Evolutionary conservation across 805 yeast species (phyloP), one percentile per base, ranked within the genome.

Genomic region (Wickerhamiella brachini): DNA sequence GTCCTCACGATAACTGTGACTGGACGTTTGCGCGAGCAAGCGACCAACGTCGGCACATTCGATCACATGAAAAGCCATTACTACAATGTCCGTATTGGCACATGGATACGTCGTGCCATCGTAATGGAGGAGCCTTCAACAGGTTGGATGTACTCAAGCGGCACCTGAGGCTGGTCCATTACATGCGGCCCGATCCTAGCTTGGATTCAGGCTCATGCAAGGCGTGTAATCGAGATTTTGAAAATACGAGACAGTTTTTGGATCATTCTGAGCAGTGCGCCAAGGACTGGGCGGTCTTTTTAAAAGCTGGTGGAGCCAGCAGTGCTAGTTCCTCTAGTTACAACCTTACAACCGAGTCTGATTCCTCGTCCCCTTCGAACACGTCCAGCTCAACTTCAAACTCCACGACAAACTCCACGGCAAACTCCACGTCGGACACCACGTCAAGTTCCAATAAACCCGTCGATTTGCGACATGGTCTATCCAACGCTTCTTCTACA

Each of bases 21-120:
- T 83, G 90, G 89, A 71, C 86, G 1, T 83, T 83, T 64, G 74
- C 78, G 8, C 71, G 90, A 44, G 79, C 76, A 50, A 76, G 83
- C 48, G 90, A 83, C 62, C 74, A 81, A 58, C 72, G 83, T 44
- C 71, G 90, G 49, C 90, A 83, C 60, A 56, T 74, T 18, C 74
- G 81, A 55, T 79, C 85, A 2, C 90, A 83, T 60, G 71, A 73
- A 44, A 72, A 76, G 48, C 89, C 89, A 2, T 73, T 72, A 53
- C 78, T 78, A 59, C 81, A 77, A 55, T 83, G 90, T 61, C 90
- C 90, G 2, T 83, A 73, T 65, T 82, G 85, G 84, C 71, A 72
- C 50, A 69, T 73, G 23, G 84, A 80, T 57, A 79, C 81, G 3
- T 76, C 83, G 6, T 83, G 89, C 62, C 93, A 83, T 63, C 71